Conservation (phyloP, 1,284 basidiomycete species). For the Nidula niveotomentosa region DNA sequence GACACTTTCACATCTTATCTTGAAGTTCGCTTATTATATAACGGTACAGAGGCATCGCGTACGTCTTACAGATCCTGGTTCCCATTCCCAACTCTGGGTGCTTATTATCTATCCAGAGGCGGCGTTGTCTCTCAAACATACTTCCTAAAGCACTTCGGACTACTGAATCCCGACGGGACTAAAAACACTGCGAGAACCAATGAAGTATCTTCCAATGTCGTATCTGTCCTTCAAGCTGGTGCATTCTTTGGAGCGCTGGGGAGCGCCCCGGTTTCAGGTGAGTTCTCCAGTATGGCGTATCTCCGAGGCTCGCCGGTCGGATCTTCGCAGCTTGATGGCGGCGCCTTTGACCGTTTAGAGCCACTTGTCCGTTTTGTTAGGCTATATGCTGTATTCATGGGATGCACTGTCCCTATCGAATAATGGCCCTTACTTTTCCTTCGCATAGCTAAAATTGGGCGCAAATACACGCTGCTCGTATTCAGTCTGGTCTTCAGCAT, state of each 20-base stretch:
- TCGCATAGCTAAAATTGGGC: conserved; percentile 21
- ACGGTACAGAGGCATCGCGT: conserved; percentile 27
- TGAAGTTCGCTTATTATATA: too few species aligned
- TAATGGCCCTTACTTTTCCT: neutral
- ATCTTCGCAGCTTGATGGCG: too few species aligned
- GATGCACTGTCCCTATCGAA: neutral
- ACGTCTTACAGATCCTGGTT: neutral
- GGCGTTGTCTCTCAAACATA: conserved; percentile 63
- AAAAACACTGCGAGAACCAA: conserved; percentile 33
- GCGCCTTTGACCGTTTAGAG: too few species aligned
- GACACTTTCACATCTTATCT: too few species aligned
- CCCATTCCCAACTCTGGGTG: too few species aligned
- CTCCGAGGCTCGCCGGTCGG: too few species aligned
- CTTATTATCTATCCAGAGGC: conserved; percentile 39
- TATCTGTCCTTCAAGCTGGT: conserved; percentile 78
- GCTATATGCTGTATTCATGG: neutral
- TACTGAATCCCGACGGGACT: conserved; percentile 40
- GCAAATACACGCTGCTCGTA: conserved; percentile 17
- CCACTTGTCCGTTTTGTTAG: neutral
- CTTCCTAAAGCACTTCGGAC: conserved; percentile 64
- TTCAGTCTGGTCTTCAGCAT: conserved; percentile 24
- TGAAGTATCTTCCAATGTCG: conserved; percentile 52
- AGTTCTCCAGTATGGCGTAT: conserved; percentile 7
- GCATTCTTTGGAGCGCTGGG: conserved; percentile 78
- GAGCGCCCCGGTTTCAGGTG: conserved; percentile 58